These are phyloP conservation scores for Camellia japonica DNA, from an alignment of 148 eudicot species.

Conservation along the genomic window DNA sequence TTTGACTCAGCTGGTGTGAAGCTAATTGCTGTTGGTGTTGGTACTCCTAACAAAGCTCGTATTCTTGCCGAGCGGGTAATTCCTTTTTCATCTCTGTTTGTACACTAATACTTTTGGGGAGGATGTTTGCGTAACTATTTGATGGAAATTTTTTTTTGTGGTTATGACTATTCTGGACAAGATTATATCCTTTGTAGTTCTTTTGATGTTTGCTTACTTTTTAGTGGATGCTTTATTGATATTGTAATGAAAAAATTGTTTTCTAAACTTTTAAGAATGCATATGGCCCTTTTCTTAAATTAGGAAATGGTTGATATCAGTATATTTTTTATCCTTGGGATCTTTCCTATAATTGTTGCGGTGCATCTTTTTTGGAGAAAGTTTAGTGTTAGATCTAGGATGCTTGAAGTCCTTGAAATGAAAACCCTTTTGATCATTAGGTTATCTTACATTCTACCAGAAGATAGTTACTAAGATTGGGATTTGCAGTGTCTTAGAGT, in stretches of 20 bases:
- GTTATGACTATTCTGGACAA: not conserved
- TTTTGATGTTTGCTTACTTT: not conserved
- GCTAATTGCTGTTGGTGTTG: constrained; percentile 94
- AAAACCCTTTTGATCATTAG: not conserved
- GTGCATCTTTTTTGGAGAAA: not conserved
- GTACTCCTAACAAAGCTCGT: constrained; percentile 76
- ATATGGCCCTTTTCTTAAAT: not conserved
- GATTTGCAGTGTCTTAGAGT: no score
- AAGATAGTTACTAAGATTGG: no score
- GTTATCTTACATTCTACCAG: not conserved
- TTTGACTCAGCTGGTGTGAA: constrained; percentile 87
- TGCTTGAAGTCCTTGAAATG: not conserved
- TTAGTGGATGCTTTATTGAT: not conserved
- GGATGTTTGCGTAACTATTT: not conserved
- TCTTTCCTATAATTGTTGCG: no score
- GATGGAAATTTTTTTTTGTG: not conserved
- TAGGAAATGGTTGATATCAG: no score
- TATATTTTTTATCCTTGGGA: no score
- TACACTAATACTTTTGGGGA: not conserved
- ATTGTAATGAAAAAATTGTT: not conserved
- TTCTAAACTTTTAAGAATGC: not conserved
- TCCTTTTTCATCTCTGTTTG: not conserved
- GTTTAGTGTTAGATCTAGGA: not conserved
- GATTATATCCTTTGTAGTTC: not conserved
- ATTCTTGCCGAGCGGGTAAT: constrained; percentile 78